Evolutionary conservation across 805 yeast species (phyloP), one percentile per base, ranked within the genome.

Genomic region (Lachancea kluyveri): DNA sequence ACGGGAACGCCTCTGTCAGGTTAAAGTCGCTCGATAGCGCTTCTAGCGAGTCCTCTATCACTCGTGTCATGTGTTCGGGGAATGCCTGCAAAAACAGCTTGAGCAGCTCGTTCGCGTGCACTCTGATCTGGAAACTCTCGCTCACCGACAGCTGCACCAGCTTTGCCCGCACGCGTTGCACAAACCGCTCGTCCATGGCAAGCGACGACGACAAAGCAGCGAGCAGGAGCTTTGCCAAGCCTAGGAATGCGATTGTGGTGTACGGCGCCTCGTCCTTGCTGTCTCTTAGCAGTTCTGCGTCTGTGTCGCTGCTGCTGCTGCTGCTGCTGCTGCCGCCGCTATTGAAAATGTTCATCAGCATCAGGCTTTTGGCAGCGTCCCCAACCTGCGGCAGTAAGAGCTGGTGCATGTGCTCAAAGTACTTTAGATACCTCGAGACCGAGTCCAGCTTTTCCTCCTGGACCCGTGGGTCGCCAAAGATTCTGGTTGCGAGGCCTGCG

Each of bases 71-170:
- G 41, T 62, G 36, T 36, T 53, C 44, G 23, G 70, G 61, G 42
- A 49, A 50, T 48, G 44, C 45, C 25, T 43, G 17, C 39, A 62
- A 45, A 46, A 59, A 42, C 41, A 48, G 41, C 24, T 53, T 59
- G 21, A 66, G 37, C 4, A 52, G 46, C 24, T 64, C 64, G 21
- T 55, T 58, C 0, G 76, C 57, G 23, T 60, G 52, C 4, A 66
- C 53, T 36, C 78, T 60, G 5, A 68, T 46, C 21, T 58, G 57
- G 32, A 62, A 65, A 17, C 60, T 60, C 17, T 59, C 57, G 24
- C 64, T 56, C 6, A 59, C 50, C 21, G 66, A 52, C 6, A 72
- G 43, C 13, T 54, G 52, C 32, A 65, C 47, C 2, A 72, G 38
- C 13, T 52, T 54, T 1, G 44, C 32, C 20, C 64, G 55, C 0